Base-by-base conservation (phyloP, 768 basidiomycete genomes). In the Kwoniella dejecticola region DNA sequence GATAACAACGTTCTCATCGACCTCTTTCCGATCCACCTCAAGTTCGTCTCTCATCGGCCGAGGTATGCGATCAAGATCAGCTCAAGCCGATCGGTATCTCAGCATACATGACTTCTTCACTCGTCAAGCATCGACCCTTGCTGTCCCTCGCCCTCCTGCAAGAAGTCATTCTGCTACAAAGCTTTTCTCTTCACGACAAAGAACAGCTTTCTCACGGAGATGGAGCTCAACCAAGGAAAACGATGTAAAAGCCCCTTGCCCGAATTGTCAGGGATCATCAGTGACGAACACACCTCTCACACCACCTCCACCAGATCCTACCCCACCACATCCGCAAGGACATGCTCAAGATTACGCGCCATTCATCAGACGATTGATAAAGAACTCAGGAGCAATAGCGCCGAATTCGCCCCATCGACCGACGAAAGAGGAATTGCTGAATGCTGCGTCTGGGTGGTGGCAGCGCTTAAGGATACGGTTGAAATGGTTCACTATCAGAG, bases 401-500 rank as follows among this genome's bases (percentile, higher is more conserved):
- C n/a, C 62, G 4, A 64, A 76, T 33, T 68, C 77, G 10, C 69
- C 71, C n/a, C 74, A 75, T 63, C 68, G 77, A 36, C 95, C 93
- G 0, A 90, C 91, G 0, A 85, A 88, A 42, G 93, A 96, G 45
- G 91, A 97, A 74, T 87, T 98, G 60, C 83, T 98, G 33, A 85
- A 84, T 19, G 88, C 91, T 3, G 88, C 94, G 3, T 89, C 84
- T 29, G 87, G 88, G n/a, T 93, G 94, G 77, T 92, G 92, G 87
- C 85, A 95, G 67, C 86, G 96, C 2, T 78, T 89, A 23, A 84
- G 88, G 21, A 89, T 98, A 68, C 85, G 91, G n/a, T 91, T 97
- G 82, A 92, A 92, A 76, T 99, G 96, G 96, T 89, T 93, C 67
- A 91, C 91, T 11, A 94, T 98, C 70, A 84, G 90, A 64, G 91